Conservation (phyloP, 208 protist genomes). For the Trichomonas gallinae region DNA sequence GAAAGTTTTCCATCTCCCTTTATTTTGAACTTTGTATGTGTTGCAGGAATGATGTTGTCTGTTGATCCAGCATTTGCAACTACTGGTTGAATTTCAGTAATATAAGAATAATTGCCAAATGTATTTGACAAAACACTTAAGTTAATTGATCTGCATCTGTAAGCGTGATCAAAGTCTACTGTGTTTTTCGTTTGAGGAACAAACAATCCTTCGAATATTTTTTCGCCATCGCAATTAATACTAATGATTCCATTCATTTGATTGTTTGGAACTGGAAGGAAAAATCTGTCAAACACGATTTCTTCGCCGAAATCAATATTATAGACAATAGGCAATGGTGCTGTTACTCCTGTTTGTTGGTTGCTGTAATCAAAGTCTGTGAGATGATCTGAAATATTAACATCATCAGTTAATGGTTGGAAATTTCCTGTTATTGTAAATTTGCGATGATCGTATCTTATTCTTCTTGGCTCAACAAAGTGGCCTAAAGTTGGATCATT, state of each 20-base stretch:
- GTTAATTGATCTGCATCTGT: background rate
- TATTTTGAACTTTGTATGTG: background rate
- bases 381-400: background rate
- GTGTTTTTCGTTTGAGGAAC: background rate
- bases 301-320: background rate
- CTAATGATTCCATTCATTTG: background rate
- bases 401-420: background rate
- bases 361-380: background rate
- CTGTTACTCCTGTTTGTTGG: background rate
- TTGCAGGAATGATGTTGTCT: background rate
- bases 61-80: background rate
- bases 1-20: background rate
- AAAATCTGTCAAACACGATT: background rate
- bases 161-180: background rate
- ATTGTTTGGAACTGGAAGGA: background rate
- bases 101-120: background rate
- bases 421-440: background rate
- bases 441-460: background rate
- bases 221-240: background rate
- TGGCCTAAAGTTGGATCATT: background rate
- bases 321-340: background rate
- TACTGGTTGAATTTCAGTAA: background rate
- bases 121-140: background rate
- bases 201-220: background rate
- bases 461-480: background rate